Evolutionary conservation across 164 flowering plant species (phyloP).

Genomic region (Malania oleifera): DNA sequence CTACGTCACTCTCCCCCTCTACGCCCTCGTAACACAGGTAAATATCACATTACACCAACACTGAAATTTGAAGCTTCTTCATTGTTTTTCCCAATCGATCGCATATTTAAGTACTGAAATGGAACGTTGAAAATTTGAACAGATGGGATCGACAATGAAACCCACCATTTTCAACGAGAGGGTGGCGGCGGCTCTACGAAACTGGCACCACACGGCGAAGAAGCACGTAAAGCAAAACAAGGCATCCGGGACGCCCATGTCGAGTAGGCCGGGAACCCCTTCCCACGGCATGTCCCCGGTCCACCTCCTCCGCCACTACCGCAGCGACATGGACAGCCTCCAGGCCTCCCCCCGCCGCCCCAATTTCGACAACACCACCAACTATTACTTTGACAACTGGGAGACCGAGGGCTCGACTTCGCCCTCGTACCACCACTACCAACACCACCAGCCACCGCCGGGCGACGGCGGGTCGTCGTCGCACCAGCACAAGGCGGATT

Average conservation of each 20-base stretch:
- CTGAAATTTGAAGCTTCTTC: too few relatives aligned
- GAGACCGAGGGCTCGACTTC: constrained; percentile 33
- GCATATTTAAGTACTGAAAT: too few relatives aligned
- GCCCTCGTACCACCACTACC: constrained; percentile 26
- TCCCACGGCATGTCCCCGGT: constrained; percentile 43
- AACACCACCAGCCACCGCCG: too few relatives aligned
- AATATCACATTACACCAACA: background rate
- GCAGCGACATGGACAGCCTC: constrained; percentile 33
- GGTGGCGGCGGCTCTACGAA: constrained; percentile 49
- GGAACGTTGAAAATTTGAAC: constrained; percentile 2
- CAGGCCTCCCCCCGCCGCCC: constrained; percentile 38
- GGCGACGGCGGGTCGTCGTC: constrained; percentile 29
- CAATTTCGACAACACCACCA: too few relatives aligned
- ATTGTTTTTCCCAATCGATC: too few relatives aligned
- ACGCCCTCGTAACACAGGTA: constrained; percentile 89
- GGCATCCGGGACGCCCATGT: constrained; percentile 37
- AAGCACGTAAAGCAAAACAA: constrained; percentile 45
- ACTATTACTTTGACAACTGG: constrained; percentile 25
- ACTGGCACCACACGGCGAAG: constrained; percentile 69
- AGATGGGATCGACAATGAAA: constrained; percentile 89
- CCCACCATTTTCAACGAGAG: constrained; percentile 72
- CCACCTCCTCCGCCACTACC: constrained; percentile 43
- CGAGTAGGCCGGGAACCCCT: constrained; percentile 55
- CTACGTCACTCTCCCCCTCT: constrained; percentile 83
- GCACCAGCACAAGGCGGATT: constrained; percentile 12